A percentile compares a stretch with the other conserved stretches of the same genome.
Evolutionary conservation across 106 monocot species (phyloP).

Genomic region (Acanthochlamys bracteata): DNA sequence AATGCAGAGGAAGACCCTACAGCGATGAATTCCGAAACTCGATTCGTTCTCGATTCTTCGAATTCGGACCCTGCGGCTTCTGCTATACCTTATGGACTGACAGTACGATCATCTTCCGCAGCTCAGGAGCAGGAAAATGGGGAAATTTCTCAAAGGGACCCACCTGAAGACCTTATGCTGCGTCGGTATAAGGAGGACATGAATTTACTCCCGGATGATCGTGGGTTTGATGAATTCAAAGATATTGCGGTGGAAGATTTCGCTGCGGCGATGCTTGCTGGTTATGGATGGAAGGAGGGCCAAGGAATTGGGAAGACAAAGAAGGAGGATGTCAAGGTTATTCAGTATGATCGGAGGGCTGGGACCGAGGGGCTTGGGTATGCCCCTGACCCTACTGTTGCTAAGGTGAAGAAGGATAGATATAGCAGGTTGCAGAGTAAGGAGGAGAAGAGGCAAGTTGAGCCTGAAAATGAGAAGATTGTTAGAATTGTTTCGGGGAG

Average conservation of each 20-base stretch:
- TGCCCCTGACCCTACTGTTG: constrained; percentile 12
- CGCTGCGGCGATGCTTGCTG: constrained; percentile 51
- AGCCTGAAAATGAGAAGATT: no score
- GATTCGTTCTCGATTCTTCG: constrained; percentile 50
- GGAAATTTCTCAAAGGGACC: no score
- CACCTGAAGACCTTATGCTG: constrained; percentile 7
- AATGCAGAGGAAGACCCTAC: constrained; percentile 23
- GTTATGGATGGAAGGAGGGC: constrained; percentile 84
- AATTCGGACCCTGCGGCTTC: constrained; percentile 13
- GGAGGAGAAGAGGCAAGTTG: no score
- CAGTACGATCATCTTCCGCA: constrained; percentile 19
- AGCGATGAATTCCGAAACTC: neutral
- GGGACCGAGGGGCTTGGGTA: constrained; percentile 70
- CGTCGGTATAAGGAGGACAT: constrained; percentile 39
- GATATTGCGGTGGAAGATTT: constrained; percentile 61
- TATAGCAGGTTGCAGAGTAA: neutral
- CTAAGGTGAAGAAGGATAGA: constrained; percentile 11
- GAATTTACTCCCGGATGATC: constrained; percentile 47
- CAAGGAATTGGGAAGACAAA: constrained; percentile 54
- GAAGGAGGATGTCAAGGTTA: constrained; percentile 54
- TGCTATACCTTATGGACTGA: constrained; percentile 54
- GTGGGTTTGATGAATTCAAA: constrained; percentile 68
- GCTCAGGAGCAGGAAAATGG: neutral
- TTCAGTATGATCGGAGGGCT: constrained; percentile 46
- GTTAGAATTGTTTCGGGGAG: constrained; percentile 30